Evolutionary conservation across 2,329 filamentous ascomycete genomes (phyloP).

Genomic region (Erysiphe pulchra): DNA sequence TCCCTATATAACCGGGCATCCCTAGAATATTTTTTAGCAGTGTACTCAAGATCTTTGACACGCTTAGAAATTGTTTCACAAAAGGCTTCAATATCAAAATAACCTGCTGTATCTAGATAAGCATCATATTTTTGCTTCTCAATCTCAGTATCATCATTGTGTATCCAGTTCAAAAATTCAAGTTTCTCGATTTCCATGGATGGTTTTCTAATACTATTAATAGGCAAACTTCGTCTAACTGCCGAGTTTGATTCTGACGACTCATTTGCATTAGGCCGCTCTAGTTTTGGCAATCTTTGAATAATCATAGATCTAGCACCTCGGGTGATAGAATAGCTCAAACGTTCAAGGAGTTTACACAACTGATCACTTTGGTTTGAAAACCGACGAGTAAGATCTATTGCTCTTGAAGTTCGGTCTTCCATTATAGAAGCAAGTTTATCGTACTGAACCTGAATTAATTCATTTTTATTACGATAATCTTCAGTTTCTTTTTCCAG

Average conservation of each 20-base stretch:
- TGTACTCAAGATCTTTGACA: constrained; percentile 78
- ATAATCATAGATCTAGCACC: constrained; percentile 49
- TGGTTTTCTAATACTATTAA: constrained; percentile 24
- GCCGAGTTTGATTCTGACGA: constrained; percentile 28
- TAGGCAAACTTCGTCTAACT: constrained; percentile 24
- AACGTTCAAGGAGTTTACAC: constrained; percentile 56
- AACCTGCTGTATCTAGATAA: constrained; percentile 47
- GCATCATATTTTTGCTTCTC: constrained; percentile 51
- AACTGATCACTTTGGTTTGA: constrained; percentile 68
- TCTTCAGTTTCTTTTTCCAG: constrained; percentile 51
- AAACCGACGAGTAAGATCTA: constrained; percentile 61
- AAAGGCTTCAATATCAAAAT: constrained; percentile 65
- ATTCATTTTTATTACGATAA: constrained; percentile 37
- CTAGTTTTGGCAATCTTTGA: constrained; percentile 39
- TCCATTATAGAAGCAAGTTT: constrained; percentile 33
- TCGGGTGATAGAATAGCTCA: constrained; percentile 61
- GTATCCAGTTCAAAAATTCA: constrained; percentile 60
- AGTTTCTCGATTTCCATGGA: constrained; percentile 39
- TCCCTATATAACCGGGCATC: constrained; percentile 73
- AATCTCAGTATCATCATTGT: constrained; percentile 33
- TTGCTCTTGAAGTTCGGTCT: constrained; percentile 44
- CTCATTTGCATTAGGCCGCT: constrained; percentile 32
- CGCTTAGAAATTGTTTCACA: constrained; percentile 68
- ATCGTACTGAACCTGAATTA: constrained; percentile 25
- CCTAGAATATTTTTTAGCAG: constrained; percentile 78